Conservation (phyloP, 2,329 filamentous ascomycete genomes). For the Neurospora sp. region DNA sequence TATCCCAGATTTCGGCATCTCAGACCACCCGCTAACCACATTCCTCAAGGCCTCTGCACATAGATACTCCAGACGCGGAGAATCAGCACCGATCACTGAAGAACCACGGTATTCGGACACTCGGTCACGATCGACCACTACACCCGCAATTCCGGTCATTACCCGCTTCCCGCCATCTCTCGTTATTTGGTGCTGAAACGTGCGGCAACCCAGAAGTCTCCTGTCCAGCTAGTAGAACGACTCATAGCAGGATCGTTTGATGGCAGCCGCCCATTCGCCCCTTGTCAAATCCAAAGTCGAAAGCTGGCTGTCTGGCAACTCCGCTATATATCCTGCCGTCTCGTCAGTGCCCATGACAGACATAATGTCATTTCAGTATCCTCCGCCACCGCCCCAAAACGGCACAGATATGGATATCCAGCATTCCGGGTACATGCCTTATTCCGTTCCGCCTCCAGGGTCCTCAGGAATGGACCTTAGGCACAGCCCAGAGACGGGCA, state of each 20-base stretch:
- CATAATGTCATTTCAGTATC: constrained; percentile 42
- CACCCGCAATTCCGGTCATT: constrained; percentile 5
- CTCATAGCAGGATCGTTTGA: constrained; percentile 15
- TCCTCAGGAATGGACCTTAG: constrained; percentile 24
- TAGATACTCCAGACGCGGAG: not conserved
- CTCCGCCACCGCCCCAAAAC: constrained; percentile 30
- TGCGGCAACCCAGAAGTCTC: constrained; percentile 6
- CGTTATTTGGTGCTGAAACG: constrained; percentile 8
- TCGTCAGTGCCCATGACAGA: constrained; percentile 27
- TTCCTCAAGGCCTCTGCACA: not conserved
- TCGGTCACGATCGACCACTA: not conserved
- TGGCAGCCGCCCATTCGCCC: constrained; percentile 26
- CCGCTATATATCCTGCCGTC: constrained; percentile 20
- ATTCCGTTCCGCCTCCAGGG: constrained; percentile 23
- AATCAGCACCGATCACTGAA: not conserved
- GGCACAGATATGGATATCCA: constrained; percentile 32
- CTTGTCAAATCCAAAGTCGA: constrained; percentile 24
- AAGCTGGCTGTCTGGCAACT: constrained; percentile 22
- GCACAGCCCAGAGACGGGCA: constrained; percentile 21
- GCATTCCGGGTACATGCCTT: constrained; percentile 28
- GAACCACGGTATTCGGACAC: not conserved
- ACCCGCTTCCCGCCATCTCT: constrained; percentile 10
- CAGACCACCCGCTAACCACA: not conserved
- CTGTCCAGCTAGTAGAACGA: constrained; percentile 6
- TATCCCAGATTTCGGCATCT: not conserved